Evolutionary conservation across 768 basidiomycete species (phyloP), one percentile per base, ranked within the genome.

Genomic region (Pleurotus eryngii): DNA sequence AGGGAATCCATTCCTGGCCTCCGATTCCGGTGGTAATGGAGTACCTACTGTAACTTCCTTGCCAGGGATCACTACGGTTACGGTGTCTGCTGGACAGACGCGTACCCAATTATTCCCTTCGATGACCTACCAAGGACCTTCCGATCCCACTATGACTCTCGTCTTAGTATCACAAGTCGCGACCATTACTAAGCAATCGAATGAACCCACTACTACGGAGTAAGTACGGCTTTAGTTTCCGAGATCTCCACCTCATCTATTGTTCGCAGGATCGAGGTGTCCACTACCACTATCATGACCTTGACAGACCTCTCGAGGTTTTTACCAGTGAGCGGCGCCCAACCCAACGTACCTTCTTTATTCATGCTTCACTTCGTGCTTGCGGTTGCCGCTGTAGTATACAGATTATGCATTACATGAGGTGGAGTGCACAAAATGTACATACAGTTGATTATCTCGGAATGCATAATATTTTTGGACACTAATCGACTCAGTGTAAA

Each of bases 1-100:
- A 18, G 38, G 63, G 37, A 69, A 73, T 38, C 70, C 72, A 6
- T 74, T 71, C 63, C 51, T 66, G n/a, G 65, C 66, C 11, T 42
- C 39, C 11, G 42, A 42, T 54, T 22, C 37, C n/a, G 37, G 8
- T n/a, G 27, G 48, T 11, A 45, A 27, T 35, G 35, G 18, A 6
- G 22, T 49, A n/a, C 46, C 62, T 35, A 45, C 59, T 47, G 26
- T 57, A 1, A 51, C 49, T 30, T 51, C 49, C 30, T 37, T 51
- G 35, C 49, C 49, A 14, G 49, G 49, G 3, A 27, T 51, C 7
- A 51, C 49, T 17, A 51, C 49, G 14, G 49, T 51, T 22, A 51
- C 49, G 3, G 49, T 51, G 3, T 17, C 49, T 9, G 22, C 49
- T n/a, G 49, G 49, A 12, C 17, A 17, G 15, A 51, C 49, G 15